Conservation (phyloP, 306 rosid genomes). For the Luffa acutangula region DNA sequence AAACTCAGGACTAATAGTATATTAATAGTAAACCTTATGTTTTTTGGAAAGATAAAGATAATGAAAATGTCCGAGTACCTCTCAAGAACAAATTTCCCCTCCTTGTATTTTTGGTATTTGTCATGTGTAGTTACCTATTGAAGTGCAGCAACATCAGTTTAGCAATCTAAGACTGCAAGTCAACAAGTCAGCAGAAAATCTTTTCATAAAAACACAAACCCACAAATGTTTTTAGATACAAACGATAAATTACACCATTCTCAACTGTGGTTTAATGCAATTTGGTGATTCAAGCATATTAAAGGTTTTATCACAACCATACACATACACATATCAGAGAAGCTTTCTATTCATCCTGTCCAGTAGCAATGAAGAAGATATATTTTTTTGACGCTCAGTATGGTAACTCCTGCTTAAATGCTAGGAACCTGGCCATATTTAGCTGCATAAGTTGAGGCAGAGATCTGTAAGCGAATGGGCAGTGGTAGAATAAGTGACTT, state of each 20-base stretch:
- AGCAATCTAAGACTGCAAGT: background rate
- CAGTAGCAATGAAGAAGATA: background rate
- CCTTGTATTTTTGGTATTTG: slow-evolving; percentile 57
- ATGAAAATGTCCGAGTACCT: slow-evolving; percentile 25
- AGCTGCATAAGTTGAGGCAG: background rate
- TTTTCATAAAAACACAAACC: background rate
- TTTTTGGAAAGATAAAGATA: background rate
- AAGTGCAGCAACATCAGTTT: background rate
- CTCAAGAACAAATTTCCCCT: slow-evolving; percentile 81
- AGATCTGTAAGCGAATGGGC: too few species aligned
- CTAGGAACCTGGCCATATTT: background rate
- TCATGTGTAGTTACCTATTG: slow-evolving; percentile 65
- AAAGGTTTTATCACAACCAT: background rate
- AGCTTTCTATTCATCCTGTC: background rate
- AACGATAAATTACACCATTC: background rate
- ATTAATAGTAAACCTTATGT: background rate
- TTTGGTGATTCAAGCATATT: background rate
- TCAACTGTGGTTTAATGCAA: background rate
- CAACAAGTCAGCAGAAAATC: background rate
- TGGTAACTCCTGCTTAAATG: background rate
- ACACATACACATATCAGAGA: background rate
- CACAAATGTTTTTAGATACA: background rate
- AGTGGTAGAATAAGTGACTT: too few species aligned
- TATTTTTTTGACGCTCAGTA: background rate
- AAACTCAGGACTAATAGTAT: background rate